Conservation (phyloP, 78 protist genomes). For the Speleostelium caveatum region DNA sequence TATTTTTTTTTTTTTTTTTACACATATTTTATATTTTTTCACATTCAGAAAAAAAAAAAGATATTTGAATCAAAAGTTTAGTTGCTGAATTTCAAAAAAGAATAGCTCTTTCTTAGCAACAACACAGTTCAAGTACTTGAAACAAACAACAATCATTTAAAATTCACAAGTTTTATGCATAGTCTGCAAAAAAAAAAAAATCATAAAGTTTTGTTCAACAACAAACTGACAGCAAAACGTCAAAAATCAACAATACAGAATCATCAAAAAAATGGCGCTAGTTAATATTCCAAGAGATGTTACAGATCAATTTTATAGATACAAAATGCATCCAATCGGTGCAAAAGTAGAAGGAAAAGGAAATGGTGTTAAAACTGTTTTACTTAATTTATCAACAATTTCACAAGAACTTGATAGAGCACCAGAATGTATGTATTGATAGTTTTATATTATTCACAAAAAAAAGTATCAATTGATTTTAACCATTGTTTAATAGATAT, state of each 20-base stretch:
- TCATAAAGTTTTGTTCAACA: neutral
- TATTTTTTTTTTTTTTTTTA: no score
- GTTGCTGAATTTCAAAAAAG: no score
- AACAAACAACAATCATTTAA: neutral
- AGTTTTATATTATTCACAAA: neutral
- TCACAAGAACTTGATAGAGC: slow-evolving; percentile 90
- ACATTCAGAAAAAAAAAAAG: no score
- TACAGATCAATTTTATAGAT: slow-evolving; percentile 84
- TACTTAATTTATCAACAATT: slow-evolving; percentile 89
- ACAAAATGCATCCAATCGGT: slow-evolving; percentile 94
- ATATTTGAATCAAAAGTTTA: no score
- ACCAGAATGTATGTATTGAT: slow-evolving; percentile 74
- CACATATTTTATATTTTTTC: no score
- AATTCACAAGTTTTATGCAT: neutral
- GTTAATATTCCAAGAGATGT: slow-evolving; percentile 82
- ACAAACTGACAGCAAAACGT: neutral
- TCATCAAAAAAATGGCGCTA: slow-evolving; percentile 40
- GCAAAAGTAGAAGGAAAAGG: slow-evolving; percentile 94
- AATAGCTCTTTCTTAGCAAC: no score
- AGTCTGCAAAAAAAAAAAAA: neutral
- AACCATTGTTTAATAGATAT: slow-evolving; percentile 31
- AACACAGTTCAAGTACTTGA: neutral
- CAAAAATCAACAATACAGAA: neutral
- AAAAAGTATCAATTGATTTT: neutral
- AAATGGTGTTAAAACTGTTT: slow-evolving; percentile 96